Evolutionary conservation across 768 basidiomycete species (phyloP), one percentile per base, ranked within the genome.

Genomic region (Suillus fuscotomentosus): DNA sequence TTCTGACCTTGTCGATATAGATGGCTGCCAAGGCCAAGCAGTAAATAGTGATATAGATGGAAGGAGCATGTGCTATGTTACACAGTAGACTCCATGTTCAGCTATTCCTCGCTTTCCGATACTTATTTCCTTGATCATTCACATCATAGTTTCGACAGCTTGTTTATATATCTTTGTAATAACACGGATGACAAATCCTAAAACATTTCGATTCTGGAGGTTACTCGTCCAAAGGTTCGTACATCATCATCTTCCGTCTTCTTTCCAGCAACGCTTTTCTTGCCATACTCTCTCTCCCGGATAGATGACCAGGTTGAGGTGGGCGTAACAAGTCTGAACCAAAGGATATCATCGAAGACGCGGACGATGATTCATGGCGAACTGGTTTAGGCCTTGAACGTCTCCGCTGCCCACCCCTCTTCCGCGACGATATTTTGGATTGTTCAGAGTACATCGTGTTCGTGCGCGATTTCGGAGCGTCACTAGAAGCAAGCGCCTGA

Each of bases 1-100:
- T 17, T 13, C 56, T 65, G 50, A 71, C 75, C 53, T 69, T 57
- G 11, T 4, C 10, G 38, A 15, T 31, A 39, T 68, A 88, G 87
- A 90, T 90, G 89, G 89, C 88, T 66, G 81, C 86, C 66, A 85
- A 83, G 76, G 87, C 88, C 54, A 88, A 84, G 74, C 72, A 75
- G 53, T 78, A 72, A 69, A 72, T 36, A 65, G 38, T 41, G 56
- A 57, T 39, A 27, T 57, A 41, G 39, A 42, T 11, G 3, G 24
- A 59, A 59, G 39, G 39, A 27, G 22, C 17, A 20, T 59, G 39
- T 27, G 39, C 17, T 24, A 41, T 41, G 39, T 59, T 38, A 41
- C 24, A 24, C 55, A 39, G 22, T 57, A 57, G n/a, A 39, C 55
- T 2, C 15, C 14, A 39, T 22, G 39, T 41, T 41, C 56, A 57